Evolutionary conservation across 179 eudicot species (phyloP).

Genomic region (Spinacia oleracea): DNA sequence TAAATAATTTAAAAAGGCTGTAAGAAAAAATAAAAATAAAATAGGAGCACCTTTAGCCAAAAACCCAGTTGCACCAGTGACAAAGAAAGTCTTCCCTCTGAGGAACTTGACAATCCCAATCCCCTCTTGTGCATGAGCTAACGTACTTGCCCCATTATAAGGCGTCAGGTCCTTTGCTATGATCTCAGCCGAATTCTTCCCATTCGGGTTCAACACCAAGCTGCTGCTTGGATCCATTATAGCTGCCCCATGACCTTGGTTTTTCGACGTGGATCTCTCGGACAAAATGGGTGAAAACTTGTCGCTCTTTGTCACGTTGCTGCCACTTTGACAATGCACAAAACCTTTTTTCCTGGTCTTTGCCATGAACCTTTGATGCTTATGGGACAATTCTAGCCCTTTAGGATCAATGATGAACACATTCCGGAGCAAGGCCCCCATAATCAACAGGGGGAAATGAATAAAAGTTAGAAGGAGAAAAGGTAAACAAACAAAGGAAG

Average conservation of each 20-base stretch:
- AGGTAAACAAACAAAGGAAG: constrained; percentile 34
- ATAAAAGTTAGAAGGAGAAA: constrained; percentile 35
- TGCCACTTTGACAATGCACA: constrained; percentile 53
- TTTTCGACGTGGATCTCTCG: constrained; percentile 50
- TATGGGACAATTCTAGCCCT: constrained; percentile 28
- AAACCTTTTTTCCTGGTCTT: constrained; percentile 37
- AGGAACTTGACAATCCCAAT: constrained; percentile 80
- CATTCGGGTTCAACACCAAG: constrained; percentile 57
- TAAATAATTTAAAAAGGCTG: neutral
- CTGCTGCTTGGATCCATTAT: constrained; percentile 48
- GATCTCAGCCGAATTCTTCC: constrained; percentile 38
- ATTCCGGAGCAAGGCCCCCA: constrained; percentile 82
- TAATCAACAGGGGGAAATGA: constrained; percentile 41
- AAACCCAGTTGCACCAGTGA: constrained; percentile 96
- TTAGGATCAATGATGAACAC: constrained; percentile 48
- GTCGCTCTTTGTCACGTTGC: constrained; percentile 45
- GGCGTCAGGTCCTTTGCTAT: constrained; percentile 52
- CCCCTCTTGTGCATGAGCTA: constrained; percentile 50
- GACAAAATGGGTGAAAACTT: constrained; percentile 53
- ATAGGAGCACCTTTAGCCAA: constrained; percentile 74
- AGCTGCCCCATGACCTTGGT: constrained; percentile 35
- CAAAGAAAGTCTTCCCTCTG: constrained; percentile 63
- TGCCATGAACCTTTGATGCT: constrained; percentile 29
- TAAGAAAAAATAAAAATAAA: neutral
- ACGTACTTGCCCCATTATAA: constrained; percentile 33